A percentile compares a stretch with the other conserved stretches of the same genome.
phyloP scores from a whole-genome alignment of 805 yeast genomes.

The Wickerhamomyces bovis region DNA sequence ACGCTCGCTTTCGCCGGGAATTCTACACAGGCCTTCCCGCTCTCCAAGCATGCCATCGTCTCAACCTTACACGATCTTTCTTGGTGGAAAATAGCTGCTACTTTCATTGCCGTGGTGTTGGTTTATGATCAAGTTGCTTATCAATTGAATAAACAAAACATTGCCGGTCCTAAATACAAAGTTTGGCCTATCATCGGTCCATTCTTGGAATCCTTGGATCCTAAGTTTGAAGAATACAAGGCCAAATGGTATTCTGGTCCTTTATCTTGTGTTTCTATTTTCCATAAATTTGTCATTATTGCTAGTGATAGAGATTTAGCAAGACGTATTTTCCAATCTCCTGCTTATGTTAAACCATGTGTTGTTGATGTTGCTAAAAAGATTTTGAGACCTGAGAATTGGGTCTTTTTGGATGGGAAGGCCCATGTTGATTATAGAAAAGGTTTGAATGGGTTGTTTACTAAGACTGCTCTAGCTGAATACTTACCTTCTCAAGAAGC shows the following conservation, averaged over 20 bases:
- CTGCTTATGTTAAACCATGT: conserved; percentile 90
- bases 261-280: conserved; percentile 91
- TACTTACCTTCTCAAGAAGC: conserved; percentile 83
- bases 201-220: conserved; percentile 87
- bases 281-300: conserved; percentile 95
- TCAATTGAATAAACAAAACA: conserved; percentile 72
- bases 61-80: conserved; percentile 28
- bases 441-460: conserved; percentile 84
- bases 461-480: conserved; percentile 72
- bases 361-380: conserved; percentile 96
- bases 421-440: conserved; percentile 91
- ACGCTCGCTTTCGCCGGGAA: not conserved
- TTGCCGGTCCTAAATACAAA: conserved; percentile 86
- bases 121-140: conserved; percentile 76
- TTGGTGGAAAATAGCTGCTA: conserved; percentile 48
- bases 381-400: conserved; percentile 89
- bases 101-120: conserved; percentile 42
- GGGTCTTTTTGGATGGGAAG: conserved; percentile 97
- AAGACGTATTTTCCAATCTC: conserved; percentile 79
- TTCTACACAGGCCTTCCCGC: not conserved
- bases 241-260: conserved; percentile 96
- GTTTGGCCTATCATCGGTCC: conserved; percentile 97
- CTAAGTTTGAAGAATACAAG: conserved; percentile 88
- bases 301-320: conserved; percentile 86
- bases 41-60: not conserved